Evolutionary conservation across 176 grass and related monocot genomes (phyloP), one percentile per base, ranked within the genome.

Genomic region (Oryza officinalis): DNA sequence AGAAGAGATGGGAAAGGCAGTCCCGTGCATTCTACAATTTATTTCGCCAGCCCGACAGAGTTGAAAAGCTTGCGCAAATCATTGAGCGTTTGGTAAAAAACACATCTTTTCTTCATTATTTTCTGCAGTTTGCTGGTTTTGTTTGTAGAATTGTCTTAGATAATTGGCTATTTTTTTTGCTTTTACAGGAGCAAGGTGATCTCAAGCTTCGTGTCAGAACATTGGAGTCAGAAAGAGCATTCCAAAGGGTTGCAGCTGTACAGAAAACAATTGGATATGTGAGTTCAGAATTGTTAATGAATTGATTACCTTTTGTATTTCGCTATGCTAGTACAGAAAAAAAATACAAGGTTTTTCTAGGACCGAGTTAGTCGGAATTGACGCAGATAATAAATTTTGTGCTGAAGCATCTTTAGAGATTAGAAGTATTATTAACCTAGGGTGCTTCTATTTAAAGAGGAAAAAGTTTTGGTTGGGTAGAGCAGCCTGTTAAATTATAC

Each of bases 241-340:
- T 99, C 60, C 89, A 99, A 90, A 94, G 96, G 86, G 96, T 99
- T 83, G 91, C 96, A 20, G 70, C 85, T 67, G 96, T 91, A 26
- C 96, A 98, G 76, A 95, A 90, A 87, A 96, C 93, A 75, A 96
- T 96, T 73, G 96, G 96, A 90, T 93, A 87, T 78, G 96, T 99
- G 91, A 96, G 96, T 87, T 81, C 5, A 54, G 26, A 80, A 72
- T 63, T 74, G 43, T 64, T 64, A 43, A 59, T 37, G 6, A 72
- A 67, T 66, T 2, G 3, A 67, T 72, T 71, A 82, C 52, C 3
- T 35, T 5, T 45, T 65, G 4, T 89, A 13, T 76, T 86, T 68
- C 6, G 22, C 13, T 66, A 83, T 80, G 12, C 50, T 76, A 3
- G 80, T 76, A 17, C 14, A 74, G 67, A 9, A 33, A 86, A 47